Base-by-base conservation (phyloP, 768 basidiomycete genomes). In the Crassisporium funariophilum region DNA sequence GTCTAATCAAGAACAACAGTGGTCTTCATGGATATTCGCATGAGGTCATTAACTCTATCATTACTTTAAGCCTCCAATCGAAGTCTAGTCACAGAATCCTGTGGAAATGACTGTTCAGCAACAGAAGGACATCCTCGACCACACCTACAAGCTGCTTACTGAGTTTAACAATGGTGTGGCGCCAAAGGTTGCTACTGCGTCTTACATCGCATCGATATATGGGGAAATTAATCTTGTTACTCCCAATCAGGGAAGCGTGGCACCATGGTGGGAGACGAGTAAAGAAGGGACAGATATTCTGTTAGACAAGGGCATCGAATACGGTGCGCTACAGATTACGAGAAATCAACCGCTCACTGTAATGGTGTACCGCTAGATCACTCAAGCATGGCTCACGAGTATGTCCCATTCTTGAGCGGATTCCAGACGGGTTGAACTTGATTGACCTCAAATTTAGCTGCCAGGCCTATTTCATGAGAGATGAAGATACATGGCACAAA, bases 261-360 rank as follows among this genome's bases (percentile, higher is more conserved):
- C 86, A 1, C 86, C 86, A 0, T 90, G 87, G 85, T 90, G 86
- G 86, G 88, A 90, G 61, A 79, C 79, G 2, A 83, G 79, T 62
- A 81, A 77, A 50, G 84, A 86, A 61, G 82, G 82, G 3, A 80
- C 79, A 0, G 65, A 77, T 12, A 68, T 89, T 19, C 66, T 89
- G 19, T 73, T 87, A 17, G 82, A 84, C 27, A 82, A 83, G 52
- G 88, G 88, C 0, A 84, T 90, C 35, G 76, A 86, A 69, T 89
- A 90, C 57, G 86, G 83, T 83, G 47, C 40, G 68, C 42, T n/a
- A n/a, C 12, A 40, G 27, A 25, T n/a, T n/a, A n/a, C n/a, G n/a
- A n/a, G n/a, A n/a, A n/a, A n/a, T n/a, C 22, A 17, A 17, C 11
- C 5, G 16, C 34, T 24, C 23, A 27, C 17, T 44, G 5, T 12